A percentile compares a stretch with the other conserved stretches of the same genome.
These are phyloP conservation scores for Melastoma malabathricum DNA, from an alignment of 345 rosid genomes.

Conservation along the genomic window DNA sequence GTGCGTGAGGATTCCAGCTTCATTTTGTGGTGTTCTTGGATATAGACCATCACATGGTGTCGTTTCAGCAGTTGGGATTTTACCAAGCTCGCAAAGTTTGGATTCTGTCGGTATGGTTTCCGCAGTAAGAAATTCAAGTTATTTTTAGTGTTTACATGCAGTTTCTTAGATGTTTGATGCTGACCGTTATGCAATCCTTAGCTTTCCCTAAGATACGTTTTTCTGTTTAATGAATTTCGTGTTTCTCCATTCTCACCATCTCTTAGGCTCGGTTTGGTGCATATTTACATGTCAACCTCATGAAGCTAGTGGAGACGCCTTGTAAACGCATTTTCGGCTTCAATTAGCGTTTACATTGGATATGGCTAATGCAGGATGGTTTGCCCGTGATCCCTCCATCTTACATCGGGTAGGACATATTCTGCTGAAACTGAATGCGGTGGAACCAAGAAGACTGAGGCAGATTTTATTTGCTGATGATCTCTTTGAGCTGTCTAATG, in stretches of 20 bases:
- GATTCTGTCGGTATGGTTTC: constrained; percentile 62
- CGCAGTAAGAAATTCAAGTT: not conserved
- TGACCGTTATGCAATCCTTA: not conserved
- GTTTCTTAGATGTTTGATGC: not conserved
- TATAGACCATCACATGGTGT: constrained; percentile 88
- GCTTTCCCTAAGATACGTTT: too few relatives aligned
- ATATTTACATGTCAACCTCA: too few relatives aligned
- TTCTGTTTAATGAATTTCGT: too few relatives aligned
- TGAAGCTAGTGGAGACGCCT: too few relatives aligned
- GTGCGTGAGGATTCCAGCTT: constrained; percentile 62
- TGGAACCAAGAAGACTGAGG: constrained; percentile 45
- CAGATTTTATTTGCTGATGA: constrained; percentile 69
- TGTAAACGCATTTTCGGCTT: too few relatives aligned
- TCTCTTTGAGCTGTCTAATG: constrained; percentile 70
- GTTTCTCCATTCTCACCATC: too few relatives aligned
- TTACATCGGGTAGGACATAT: constrained; percentile 58
- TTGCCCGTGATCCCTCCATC: constrained; percentile 72
- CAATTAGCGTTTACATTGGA: not conserved
- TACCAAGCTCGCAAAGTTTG: constrained; percentile 78
- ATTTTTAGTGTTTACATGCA: not conserved
- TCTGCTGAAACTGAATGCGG: constrained; percentile 50
- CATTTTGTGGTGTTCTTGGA: constrained; percentile 83
- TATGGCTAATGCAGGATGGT: constrained; percentile 42
- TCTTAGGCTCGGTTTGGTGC: too few relatives aligned
- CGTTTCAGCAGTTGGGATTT: constrained; percentile 53